Base-by-base conservation (phyloP, 257 asterid species). In the Petunia axillaris region DNA sequence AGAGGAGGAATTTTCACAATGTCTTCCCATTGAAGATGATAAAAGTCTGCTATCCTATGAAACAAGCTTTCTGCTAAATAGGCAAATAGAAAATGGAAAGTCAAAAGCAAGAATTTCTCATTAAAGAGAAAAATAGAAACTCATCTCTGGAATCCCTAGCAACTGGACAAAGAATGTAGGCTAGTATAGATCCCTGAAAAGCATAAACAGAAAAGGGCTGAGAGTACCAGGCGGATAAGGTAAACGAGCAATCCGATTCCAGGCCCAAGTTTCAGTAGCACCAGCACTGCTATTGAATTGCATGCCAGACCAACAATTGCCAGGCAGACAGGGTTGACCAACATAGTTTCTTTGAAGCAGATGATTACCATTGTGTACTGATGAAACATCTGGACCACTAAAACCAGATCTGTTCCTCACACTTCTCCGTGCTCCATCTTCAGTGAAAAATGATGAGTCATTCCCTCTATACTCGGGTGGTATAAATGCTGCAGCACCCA, bases 251-350 rank as follows among this genome's bases (percentile, higher is more conserved):
- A 94, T 84, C 38, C 80, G 93, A 39, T 88, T 77, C 98, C 98
- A 91, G 4, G 88, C 74, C 66, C 82, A 85, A 77, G 85, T 50
- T 83, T 87, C 89, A 79, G 79, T 35, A 41, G 90, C 97, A 74
- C 97, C 85, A 76, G 77, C 81, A 79, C 85, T 90, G 59, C 86
- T 82, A 64, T 89, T 86, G 50, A 85, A 86, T 54, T 86, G 94
- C 85, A 89, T 53, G 79, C 87, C 94, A 83, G 92, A 71, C 96
- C 96, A 90, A 80, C 91, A 95, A 86, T 87, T 84, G 35, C 92
- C 89, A 38, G 91, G 91, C 78, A 89, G 97, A 83, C 87, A 84
- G 25, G 93, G 86, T n/a, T 84, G 93, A 64, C 85, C 85, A 64
- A 81, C 89, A 85, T 88, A 89, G 82, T 82, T 92, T 81, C 97